These are phyloP conservation scores for Pichia exigua DNA, from an alignment of 805 yeast genomes.

Conservation along the genomic window DNA sequence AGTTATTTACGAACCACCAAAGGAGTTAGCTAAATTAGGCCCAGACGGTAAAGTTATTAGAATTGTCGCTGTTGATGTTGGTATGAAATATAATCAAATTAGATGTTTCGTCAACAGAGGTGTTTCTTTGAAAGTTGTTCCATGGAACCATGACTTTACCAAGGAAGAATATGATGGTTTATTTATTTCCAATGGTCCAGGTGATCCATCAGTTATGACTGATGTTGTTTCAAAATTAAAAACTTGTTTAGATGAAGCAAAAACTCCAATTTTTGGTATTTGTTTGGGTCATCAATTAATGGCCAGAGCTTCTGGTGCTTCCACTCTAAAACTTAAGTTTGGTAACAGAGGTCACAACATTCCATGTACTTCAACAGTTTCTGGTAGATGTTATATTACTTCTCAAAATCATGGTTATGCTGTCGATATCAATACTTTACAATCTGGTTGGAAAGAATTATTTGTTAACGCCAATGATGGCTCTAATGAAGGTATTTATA, in stretches of 20 bases:
- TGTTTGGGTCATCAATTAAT: slow-evolving; percentile 97
- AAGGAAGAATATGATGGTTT: slow-evolving; percentile 86
- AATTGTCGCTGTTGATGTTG: slow-evolving; percentile 90
- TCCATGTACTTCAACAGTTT: slow-evolving; percentile 73
- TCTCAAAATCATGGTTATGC: slow-evolving; percentile 99
- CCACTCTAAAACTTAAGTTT: slow-evolving; percentile 83
- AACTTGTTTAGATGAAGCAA: slow-evolving; percentile 50
- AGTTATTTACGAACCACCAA: slow-evolving; percentile 63
- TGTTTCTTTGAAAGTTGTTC: slow-evolving; percentile 91
- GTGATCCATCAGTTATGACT: slow-evolving; percentile 89
- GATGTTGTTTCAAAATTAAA: slow-evolving; percentile 55
- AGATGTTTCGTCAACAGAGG: slow-evolving; percentile 96
- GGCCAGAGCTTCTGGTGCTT: slow-evolving; percentile 93
- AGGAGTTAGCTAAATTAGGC: slow-evolving; percentile 42
- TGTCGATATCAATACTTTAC: slow-evolving; percentile 73
- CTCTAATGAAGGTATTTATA: slow-evolving; percentile 97
- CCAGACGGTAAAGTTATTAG: slow-evolving; percentile 72
- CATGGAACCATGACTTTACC: slow-evolving; percentile 86
- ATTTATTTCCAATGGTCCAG: slow-evolving; percentile 97
- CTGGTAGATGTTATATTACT: slow-evolving; percentile 96
- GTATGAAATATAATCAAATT: slow-evolving; percentile 96
- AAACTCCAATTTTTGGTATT: slow-evolving; percentile 93
- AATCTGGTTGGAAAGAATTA: slow-evolving; percentile 83
- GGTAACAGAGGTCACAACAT: slow-evolving; percentile 99
- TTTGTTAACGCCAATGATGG: slow-evolving; percentile 95